Base-by-base conservation (phyloP, 2,329 filamentous ascomycete genomes). In the Alternaria alternata region DNA sequence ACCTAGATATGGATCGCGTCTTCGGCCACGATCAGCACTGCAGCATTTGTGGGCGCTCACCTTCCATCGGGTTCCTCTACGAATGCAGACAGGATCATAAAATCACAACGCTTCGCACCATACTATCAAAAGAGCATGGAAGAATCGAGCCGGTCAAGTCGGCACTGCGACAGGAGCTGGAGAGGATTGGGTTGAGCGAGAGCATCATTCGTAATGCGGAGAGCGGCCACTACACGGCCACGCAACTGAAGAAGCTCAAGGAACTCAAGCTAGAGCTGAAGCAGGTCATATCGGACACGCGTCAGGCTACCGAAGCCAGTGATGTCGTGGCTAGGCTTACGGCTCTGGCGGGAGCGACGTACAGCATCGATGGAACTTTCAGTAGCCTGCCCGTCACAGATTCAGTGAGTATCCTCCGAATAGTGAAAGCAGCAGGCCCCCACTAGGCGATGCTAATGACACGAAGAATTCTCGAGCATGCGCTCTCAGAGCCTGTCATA, bases 31-130 rank as follows among this genome's bases (percentile, higher is more conserved):
- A 78, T 20, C 73, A 82, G 28, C 71, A 75, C 18, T 95, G 92
- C 78, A 78, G 83, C 7, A 72, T 82, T 24, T 95, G 92, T 69
- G 79, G 80, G 39, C 78, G 79, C 41, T 75, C 77, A 1, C 86
- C 89, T 0, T 78, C 82, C 16, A 82, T 89, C 54, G 90, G 91
- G 26, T 95, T 90, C 86, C 79, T 95, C 22, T 95, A 92, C 75
- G 82, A 85, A 60, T 95, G 92, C 76, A 86, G 84, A 12, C 87
- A 91, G 73, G 91, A 93, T 28, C 53, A 52, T 18, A 59, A 62
- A 36, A 20, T 48, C 12, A 47, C 48, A n/a, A 61, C 64, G 18
- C 61, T 67, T 3, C 57, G 54, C 30, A 30, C 57, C 14, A 49
- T 62, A 6, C 18, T 67, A 20, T 32, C 34, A 3, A 26, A 18